These are phyloP conservation scores for Diplocarpon mali DNA, from an alignment of 2,329 filamentous ascomycete species.

Conservation along the genomic window DNA sequence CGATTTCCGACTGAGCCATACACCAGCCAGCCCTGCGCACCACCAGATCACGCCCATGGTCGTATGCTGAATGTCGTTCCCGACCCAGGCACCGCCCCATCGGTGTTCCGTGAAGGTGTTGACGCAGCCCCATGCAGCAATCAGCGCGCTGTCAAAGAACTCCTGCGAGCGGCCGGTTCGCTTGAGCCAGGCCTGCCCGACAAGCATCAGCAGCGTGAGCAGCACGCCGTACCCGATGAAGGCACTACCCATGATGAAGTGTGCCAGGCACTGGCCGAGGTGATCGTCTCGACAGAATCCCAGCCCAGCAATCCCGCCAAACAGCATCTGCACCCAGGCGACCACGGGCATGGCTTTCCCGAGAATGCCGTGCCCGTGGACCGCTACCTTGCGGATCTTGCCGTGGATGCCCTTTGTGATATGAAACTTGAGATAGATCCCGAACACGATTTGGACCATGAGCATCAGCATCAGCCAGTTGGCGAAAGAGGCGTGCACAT, in stretches of 20 bases:
- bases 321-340: slow-evolving; percentile 88
- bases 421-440: slow-evolving; percentile 81
- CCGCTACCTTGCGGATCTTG: slow-evolving; percentile 60
- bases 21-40: slow-evolving; percentile 79
- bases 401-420: slow-evolving; percentile 76
- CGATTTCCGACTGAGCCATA: slow-evolving; percentile 81
- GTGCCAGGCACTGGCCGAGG: slow-evolving; percentile 80
- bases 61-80: slow-evolving; percentile 93
- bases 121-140: slow-evolving; percentile 90
- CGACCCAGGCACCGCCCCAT: slow-evolving; percentile 82
- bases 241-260: slow-evolving; percentile 97
- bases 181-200: slow-evolving; percentile 79
- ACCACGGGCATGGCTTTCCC: slow-evolving; percentile 82
- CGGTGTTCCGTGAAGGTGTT: slow-evolving; percentile 97
- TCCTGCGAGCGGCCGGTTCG: slow-evolving; percentile 82
- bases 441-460: slow-evolving; percentile 64
- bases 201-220: slow-evolving; percentile 73
- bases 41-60: slow-evolving; percentile 99
- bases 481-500: slow-evolving; percentile 75
- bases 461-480: slow-evolving; percentile 72
- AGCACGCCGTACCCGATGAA: slow-evolving; percentile 92
- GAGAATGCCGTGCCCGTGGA: slow-evolving; percentile 65
- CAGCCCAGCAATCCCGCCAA: slow-evolving; percentile 83
- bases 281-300: slow-evolving; percentile 93
- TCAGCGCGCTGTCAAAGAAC: slow-evolving; percentile 88